phyloP scores from a whole-genome alignment of 352 stramenopile species.

The Phytophthora boehmeriae region DNA sequence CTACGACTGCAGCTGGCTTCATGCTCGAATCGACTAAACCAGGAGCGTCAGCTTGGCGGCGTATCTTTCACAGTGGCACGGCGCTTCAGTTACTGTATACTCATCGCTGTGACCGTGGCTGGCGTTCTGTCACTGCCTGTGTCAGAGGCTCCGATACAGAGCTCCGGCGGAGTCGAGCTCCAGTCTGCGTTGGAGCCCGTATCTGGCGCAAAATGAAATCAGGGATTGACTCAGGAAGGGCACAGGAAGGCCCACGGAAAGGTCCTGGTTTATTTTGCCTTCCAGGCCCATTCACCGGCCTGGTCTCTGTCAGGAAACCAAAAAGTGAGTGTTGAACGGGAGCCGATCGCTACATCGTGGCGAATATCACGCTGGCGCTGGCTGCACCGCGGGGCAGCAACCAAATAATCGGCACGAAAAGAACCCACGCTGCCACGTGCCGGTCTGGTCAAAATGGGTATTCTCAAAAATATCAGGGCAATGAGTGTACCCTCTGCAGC shows the following conservation, averaged over 20 bases:
- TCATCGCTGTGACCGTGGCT: no score
- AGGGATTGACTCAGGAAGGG: conserved; percentile 2
- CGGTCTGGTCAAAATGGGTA: not conserved
- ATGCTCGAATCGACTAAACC: not conserved
- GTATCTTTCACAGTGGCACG: not conserved
- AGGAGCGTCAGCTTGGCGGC: no score
- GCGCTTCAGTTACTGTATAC: not conserved
- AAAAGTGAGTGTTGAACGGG: not conserved
- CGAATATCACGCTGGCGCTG: not conserved
- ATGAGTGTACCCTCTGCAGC: not conserved
- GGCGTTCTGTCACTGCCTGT: no score
- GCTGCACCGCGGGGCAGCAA: no score
- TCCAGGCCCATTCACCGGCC: conserved; percentile 18
- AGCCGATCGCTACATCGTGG: not conserved
- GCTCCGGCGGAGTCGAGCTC: no score
- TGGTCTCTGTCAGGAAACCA: conserved; percentile 16
- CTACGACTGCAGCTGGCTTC: not conserved
- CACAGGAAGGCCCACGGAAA: not conserved
- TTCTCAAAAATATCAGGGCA: not conserved
- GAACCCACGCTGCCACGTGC: not conserved
- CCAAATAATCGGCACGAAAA: no score
- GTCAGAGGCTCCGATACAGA: no score
- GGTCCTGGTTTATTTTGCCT: conserved; percentile 14
- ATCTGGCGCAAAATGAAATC: conserved; percentile 7
- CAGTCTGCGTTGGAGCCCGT: no score